Evolutionary conservation across 768 basidiomycete species (phyloP).

Genomic region (Suillus spraguei): DNA sequence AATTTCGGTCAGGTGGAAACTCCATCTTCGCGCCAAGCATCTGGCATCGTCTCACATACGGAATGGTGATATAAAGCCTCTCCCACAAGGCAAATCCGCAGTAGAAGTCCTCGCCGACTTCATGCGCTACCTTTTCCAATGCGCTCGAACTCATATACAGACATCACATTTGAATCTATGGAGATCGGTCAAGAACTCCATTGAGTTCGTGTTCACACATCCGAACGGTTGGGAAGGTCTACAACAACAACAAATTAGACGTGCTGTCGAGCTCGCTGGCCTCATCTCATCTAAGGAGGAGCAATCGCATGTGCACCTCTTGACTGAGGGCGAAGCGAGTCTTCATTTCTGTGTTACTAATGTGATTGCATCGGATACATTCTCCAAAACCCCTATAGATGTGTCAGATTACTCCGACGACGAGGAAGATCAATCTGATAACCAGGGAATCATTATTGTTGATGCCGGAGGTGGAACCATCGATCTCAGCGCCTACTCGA

Average conservation of each 20-base stretch:
- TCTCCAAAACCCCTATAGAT: slow-evolving; percentile 14
- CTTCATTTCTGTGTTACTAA: slow-evolving; percentile 43
- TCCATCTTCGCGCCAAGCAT: slow-evolving; percentile 37
- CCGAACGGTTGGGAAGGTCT: slow-evolving; percentile 36
- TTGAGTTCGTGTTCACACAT: slow-evolving; percentile 29
- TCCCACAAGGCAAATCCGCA: slow-evolving; percentile 24
- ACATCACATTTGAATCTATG: slow-evolving; percentile 33
- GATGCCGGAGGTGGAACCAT: slow-evolving; percentile 49
- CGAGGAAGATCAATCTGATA: slow-evolving; percentile 25
- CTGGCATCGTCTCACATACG: slow-evolving; percentile 25
- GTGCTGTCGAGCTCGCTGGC: slow-evolving; percentile 26
- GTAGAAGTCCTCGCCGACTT: slow-evolving; percentile 29
- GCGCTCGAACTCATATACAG: slow-evolving; percentile 24
- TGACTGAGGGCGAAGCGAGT: slow-evolving; percentile 32
- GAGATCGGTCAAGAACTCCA: slow-evolving; percentile 23
- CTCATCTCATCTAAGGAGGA: slow-evolving; percentile 20
- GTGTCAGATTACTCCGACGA: slow-evolving; percentile 8
- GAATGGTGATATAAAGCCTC: slow-evolving; percentile 25
- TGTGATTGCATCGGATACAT: slow-evolving; percentile 37
- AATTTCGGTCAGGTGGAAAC: slow-evolving; percentile 30
- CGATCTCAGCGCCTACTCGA: slow-evolving; percentile 40
- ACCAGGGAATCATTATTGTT: slow-evolving; percentile 41
- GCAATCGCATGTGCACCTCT: slow-evolving; percentile 23
- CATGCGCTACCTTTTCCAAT: slow-evolving; percentile 28
- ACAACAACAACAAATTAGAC: slow-evolving; percentile 33